A percentile compares a stretch with the other conserved stretches of the same genome.
Evolutionary conservation across 1,139 yeast species (phyloP).

Genomic region (Blastobotrys capitulatus): DNA sequence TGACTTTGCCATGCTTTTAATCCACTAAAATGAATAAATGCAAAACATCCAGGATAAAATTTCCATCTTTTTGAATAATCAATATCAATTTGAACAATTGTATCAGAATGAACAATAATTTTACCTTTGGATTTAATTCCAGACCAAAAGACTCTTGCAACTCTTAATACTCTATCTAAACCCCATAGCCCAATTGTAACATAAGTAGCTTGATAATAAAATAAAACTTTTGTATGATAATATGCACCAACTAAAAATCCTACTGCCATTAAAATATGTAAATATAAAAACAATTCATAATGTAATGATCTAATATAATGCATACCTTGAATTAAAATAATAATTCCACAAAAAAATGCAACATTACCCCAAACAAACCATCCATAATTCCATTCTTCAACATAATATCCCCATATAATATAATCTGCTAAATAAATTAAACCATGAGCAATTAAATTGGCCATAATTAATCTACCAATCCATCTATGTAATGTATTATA

Average conservation of each 20-base stretch:
- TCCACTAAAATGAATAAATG: slow-evolving; percentile 48
- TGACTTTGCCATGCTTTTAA: slow-evolving; percentile 53
- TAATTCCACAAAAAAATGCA: slow-evolving; percentile 13
- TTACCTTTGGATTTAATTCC: slow-evolving; percentile 39
- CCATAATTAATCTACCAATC: slow-evolving; percentile 47
- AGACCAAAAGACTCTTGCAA: slow-evolving; percentile 34
- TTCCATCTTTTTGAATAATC: slow-evolving; percentile 35
- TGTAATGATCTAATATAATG: slow-evolving; percentile 14
- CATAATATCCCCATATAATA: not conserved
- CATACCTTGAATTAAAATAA: slow-evolving; percentile 17
- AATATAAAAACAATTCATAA: slow-evolving; percentile 42
- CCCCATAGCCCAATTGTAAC: slow-evolving; percentile 39
- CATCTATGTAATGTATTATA: slow-evolving; percentile 58
- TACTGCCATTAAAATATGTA: slow-evolving; percentile 56
- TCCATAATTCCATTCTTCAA: slow-evolving; percentile 18
- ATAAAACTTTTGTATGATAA: slow-evolving; percentile 40
- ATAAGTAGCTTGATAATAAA: slow-evolving; percentile 35
- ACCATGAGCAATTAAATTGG: slow-evolving; percentile 31
- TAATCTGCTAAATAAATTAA: not conserved
- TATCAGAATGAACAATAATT: slow-evolving; percentile 29
- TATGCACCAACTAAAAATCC: slow-evolving; percentile 56
- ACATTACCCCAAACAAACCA: slow-evolving; percentile 31
- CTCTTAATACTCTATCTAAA: slow-evolving; percentile 37
- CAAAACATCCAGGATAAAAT: slow-evolving; percentile 53
- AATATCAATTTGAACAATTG: slow-evolving; percentile 28